These are phyloP conservation scores for Phytophthora tentaculata DNA, from an alignment of 352 stramenopile species.

Conservation along the genomic window DNA sequence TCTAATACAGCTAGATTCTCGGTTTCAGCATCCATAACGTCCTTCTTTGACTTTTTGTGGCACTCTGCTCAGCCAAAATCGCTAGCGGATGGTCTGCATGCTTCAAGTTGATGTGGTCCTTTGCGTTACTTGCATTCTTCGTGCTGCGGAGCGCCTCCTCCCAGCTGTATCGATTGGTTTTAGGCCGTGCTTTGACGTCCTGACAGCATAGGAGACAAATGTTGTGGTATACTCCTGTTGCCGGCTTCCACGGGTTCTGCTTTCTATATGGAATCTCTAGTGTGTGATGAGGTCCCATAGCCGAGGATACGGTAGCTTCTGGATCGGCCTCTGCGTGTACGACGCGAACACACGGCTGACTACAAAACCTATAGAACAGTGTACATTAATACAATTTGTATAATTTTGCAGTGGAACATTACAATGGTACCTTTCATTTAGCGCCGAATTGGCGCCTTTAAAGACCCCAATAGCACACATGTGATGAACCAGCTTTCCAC, in stretches of 20 bases:
- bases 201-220: slow-evolving; percentile 10
- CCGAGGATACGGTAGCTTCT: too few species aligned
- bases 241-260: slow-evolving; percentile 8
- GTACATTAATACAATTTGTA: too few species aligned
- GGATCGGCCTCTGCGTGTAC: too few species aligned
- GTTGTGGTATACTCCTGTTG: background rate
- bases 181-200: background rate
- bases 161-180: slow-evolving; percentile 3
- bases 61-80: background rate
- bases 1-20: background rate
- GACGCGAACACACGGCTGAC: too few species aligned
- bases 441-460: too few species aligned
- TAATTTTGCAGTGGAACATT: too few species aligned
- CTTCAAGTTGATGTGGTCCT: slow-evolving; percentile 15
- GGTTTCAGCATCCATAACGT: slow-evolving; percentile 1
- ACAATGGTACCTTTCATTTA: too few species aligned
- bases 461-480: background rate
- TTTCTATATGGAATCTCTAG: slow-evolving; percentile 3
- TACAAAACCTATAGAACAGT: too few species aligned
- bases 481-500: slow-evolving; percentile 1
- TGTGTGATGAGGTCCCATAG: slow-evolving; percentile 5
- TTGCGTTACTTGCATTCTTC: slow-evolving; percentile 9
- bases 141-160: slow-evolving; percentile 12
- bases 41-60: background rate
- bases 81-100: background rate